Evolutionary conservation across 805 yeast genomes (phyloP), one percentile per base, ranked within the genome.

Genomic region (Metschnikowia kunwiensis): DNA sequence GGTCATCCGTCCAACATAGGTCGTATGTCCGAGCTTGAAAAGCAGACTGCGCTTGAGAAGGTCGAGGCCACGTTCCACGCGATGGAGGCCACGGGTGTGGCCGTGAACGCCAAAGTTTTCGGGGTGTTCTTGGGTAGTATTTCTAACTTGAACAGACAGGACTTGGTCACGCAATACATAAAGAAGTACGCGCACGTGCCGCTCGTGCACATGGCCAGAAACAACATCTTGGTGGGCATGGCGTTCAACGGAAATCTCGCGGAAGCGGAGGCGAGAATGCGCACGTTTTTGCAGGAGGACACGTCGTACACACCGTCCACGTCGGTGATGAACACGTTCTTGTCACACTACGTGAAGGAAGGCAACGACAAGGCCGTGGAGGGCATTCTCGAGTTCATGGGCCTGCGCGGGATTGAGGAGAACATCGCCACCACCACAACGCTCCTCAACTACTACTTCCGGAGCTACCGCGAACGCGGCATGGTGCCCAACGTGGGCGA

Each of bases 341-440:
- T 83, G 45, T 51, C 62, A 18, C 46, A 58, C 25, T 70, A 74
- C 36, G 60, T 73, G 13, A 59, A 62, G 24, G 40, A 36, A 6
- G 61, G 65, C 26, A 65, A 76, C 41, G 67, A 62, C 20, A 64
- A 65, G 30, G 81, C 81, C 4, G 62, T 64, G n/a, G 65, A 63
- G n/a, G 62, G 75, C 10, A 56, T 82, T 27, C 61, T 64, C 18
- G 41, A 68, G 22, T 61, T 63, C 40, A 72, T 80, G 76, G 53
- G 51, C 25, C 54, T 54, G 21, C 40, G 61, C 17, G 53, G 60
- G 3, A 55, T 80, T 16, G 50, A 64, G 24, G 82, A 82, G 18
- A 85, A 79, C 53, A 65, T 77, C 30, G 77, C 77, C 12, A 80
- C 89, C 2, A 76, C 76, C 57, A 73, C 88, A 3, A 70, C 74